Conservation (phyloP, 1,284 basidiomycete species). For the Ceratobasidium sp. region DNA sequence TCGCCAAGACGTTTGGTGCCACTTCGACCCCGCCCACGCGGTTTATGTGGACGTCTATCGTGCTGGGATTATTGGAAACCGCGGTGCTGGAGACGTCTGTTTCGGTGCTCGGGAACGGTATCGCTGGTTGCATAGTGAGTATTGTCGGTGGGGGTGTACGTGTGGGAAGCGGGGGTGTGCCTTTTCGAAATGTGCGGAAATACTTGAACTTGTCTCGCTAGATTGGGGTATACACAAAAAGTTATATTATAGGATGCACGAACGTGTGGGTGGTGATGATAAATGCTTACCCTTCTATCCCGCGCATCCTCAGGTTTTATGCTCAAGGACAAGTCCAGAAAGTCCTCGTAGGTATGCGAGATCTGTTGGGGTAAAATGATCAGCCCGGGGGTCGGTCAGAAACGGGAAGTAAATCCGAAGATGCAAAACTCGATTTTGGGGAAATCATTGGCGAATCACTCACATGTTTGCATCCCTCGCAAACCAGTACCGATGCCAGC, state of each 20-base stretch:
- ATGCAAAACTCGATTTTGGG: background rate
- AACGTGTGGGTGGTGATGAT: background rate
- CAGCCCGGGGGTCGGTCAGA: conserved; percentile 15
- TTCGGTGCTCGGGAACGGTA: conserved; percentile 35
- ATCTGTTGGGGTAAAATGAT: conserved; percentile 62
- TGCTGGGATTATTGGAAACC: background rate
- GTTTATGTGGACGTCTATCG: background rate
- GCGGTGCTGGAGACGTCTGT: background rate
- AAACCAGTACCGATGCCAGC: conserved; percentile 90
- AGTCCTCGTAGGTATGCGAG: conserved; percentile 93
- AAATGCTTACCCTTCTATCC: conserved; percentile 63
- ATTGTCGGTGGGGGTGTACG: conserved; percentile 36
- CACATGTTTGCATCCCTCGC: conserved; percentile 87
- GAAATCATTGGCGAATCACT: conserved; percentile 50
- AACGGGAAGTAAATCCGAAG: conserved; percentile 4
- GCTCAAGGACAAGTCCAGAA: conserved; percentile 90
- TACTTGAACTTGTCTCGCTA: conserved; percentile 77
- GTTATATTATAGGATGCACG: no score
- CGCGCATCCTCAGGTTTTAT: conserved; percentile 85
- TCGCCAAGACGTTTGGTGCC: background rate
- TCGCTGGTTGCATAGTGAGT: no score
- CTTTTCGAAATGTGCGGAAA: conserved; percentile 59
- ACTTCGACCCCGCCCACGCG: background rate
- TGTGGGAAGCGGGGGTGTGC: conserved; percentile 25
- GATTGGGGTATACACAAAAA: background rate